Conservation (phyloP, 192 early-diverging fungal species). For the Phycomyces blakesleeanus region DNA sequence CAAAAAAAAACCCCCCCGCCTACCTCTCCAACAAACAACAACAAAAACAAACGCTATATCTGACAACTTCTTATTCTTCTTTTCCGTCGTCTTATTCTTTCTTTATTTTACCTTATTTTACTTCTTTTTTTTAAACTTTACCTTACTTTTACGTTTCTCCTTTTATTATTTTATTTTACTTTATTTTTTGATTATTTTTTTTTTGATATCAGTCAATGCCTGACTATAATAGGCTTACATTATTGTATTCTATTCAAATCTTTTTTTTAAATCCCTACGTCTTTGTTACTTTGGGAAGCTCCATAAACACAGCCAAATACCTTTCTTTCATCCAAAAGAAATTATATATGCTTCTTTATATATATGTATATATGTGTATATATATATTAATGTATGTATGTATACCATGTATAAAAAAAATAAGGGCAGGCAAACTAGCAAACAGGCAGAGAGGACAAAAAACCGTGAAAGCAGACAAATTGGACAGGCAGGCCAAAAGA, state of each 20-base stretch:
- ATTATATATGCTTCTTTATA: neutral
- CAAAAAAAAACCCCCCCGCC: too few species aligned
- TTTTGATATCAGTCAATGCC: too few species aligned
- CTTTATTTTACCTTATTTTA: neutral
- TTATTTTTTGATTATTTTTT: too few species aligned
- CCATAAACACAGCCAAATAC: neutral
- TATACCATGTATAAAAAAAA: too few species aligned
- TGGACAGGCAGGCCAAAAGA: too few species aligned
- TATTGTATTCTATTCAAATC: slow-evolving; percentile 2
- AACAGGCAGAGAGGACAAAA: too few species aligned
- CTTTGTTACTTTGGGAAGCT: neutral
- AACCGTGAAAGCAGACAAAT: too few species aligned
- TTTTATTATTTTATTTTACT: neutral
- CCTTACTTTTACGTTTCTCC: neutral
- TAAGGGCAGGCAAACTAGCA: too few species aligned
- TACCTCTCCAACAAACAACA: too few species aligned
- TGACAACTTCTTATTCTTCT: slow-evolving; percentile 10
- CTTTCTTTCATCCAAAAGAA: neutral
- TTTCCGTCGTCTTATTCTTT: slow-evolving; percentile 15
- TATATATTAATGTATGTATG: neutral
- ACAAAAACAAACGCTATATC: too few species aligned
- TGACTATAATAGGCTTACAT: too few species aligned
- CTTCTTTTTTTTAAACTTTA: neutral
- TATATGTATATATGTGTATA: neutral
- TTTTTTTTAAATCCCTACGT: neutral